Base-by-base conservation (phyloP, 1,284 basidiomycete genomes). In the Ustilago loliicola region DNA sequence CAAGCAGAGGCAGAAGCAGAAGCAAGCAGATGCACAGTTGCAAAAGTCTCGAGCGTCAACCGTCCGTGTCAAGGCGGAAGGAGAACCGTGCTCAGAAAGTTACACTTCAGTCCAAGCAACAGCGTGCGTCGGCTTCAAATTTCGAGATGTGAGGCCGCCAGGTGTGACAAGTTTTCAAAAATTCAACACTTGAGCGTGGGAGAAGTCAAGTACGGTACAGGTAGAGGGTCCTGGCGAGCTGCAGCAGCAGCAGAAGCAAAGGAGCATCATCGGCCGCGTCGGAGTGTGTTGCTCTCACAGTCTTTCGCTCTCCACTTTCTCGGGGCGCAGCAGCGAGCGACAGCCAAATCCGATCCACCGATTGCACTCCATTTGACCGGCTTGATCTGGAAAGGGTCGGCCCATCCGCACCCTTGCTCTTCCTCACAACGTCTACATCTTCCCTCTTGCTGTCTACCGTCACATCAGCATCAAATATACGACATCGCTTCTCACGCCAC, bases 251-350 rank as follows among this genome's bases (percentile, higher is more conserved):
- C 11, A 45, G 13, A 38, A 38, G 38, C 59, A 50, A 32, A 25
- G 54, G n/a, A 48, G 25, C 59, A 50, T 48, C 59, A 61, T 62
- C 60, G 51, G 36, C 52, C 13, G 59, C 50, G 42, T 50, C 53
- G 52, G 42, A 64, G 54, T 55, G 53, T 66, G 58, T 66, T 47
- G 53, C 47, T 61, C 59, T 55, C n/a, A 55, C 50, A 50, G 23
- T 61, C 59, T 61, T 25, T 63, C 51, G 50, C 23, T 32, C 59
- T 68, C 50, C 55, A 63, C 60, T 59, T 59, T 50, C 15, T 2
- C 4, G 15, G 40, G 4, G 36, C 55, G 42, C 36, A 57, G 40
- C 9, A 10, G 38, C 54, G n/a, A n/a, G n/a, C n/a, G n/a, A n/a
- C n/a, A n/a, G n/a, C n/a, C n/a, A n/a, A n/a, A n/a, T n/a, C n/a